Evolutionary conservation across 2,329 filamentous ascomycete genomes (phyloP).

Genomic region (Ophiostoma ips): DNA sequence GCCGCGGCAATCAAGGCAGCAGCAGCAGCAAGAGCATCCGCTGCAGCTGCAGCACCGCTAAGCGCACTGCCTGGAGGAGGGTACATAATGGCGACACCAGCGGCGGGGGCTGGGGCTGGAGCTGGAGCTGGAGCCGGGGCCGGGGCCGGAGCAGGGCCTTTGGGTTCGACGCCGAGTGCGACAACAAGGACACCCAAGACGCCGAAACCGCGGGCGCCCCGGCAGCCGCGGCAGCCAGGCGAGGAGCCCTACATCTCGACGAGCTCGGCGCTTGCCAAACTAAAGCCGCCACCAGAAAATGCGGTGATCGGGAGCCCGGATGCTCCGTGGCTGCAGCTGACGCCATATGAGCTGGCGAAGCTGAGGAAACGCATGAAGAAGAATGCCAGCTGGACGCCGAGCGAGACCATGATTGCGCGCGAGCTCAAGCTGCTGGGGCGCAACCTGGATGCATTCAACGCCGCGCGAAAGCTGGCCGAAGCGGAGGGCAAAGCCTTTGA

Average conservation of each 20-base stretch:
- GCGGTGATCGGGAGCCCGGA: conserved; percentile 44
- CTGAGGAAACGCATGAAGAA: conserved; percentile 83
- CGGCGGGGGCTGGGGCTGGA: too few relatives aligned
- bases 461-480: conserved; percentile 50
- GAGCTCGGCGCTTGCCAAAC: conserved; percentile 25
- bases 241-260: conserved; percentile 21
- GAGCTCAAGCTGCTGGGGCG: conserved; percentile 61
- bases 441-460: conserved; percentile 46
- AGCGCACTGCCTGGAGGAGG: neutral
- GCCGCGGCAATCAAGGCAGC: too few relatives aligned
- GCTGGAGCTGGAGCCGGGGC: too few relatives aligned
- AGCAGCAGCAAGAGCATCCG: neutral
- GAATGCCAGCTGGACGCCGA: conserved; percentile 74
- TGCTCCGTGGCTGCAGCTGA: conserved; percentile 53
- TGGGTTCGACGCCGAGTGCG: neutral
- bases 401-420: conserved; percentile 71
- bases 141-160: too few relatives aligned
- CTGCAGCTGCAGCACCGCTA: neutral
- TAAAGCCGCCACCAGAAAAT: conserved; percentile 46
- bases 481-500: conserved; percentile 50
- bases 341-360: conserved; percentile 49
- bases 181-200: conserved; percentile 23
- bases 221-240: conserved; percentile 14
- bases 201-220: conserved; percentile 27
- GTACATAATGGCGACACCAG: neutral